Conservation (phyloP, 2,329 filamentous ascomycete species). For the Basipetospora chlamydospora region DNA sequence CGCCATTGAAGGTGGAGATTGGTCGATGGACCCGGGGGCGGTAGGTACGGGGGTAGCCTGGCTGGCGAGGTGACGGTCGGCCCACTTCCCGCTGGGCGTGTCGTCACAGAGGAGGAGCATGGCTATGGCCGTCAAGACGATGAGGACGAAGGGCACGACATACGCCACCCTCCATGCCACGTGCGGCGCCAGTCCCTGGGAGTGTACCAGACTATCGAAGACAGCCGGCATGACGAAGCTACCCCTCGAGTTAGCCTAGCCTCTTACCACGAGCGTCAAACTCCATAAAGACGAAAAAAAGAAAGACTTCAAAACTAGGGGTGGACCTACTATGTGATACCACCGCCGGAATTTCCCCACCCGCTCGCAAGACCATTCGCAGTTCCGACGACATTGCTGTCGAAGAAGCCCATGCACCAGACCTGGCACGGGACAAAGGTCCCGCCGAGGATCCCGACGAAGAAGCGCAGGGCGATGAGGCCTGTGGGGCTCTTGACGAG, state of each 20-base stretch:
- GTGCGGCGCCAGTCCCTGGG: slow-evolving; percentile 45
- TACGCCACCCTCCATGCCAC: slow-evolving; percentile 76
- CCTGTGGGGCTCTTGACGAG: slow-evolving; percentile 50
- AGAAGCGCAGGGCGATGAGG: slow-evolving; percentile 63
- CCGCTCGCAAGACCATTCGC: slow-evolving; percentile 77
- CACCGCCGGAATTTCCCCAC: slow-evolving; percentile 76
- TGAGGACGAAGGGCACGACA: slow-evolving; percentile 67
- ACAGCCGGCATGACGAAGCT: slow-evolving; percentile 44
- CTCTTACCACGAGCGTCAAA: no score
- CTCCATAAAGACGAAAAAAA: no score
- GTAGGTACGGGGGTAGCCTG: neutral
- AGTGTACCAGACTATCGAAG: slow-evolving; percentile 56
- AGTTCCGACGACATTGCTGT: slow-evolving; percentile 81
- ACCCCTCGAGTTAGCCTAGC: no score
- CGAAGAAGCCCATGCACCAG: slow-evolving; percentile 85
- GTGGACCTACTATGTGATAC: slow-evolving; percentile 42
- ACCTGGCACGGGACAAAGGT: slow-evolving; percentile 80
- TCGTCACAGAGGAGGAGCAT: slow-evolving; percentile 67
- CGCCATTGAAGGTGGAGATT: no score
- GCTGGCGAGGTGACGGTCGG: slow-evolving; percentile 27
- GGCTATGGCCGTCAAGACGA: slow-evolving; percentile 40
- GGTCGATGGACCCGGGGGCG: neutral
- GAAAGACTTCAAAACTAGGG: neutral
- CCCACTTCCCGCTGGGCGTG: slow-evolving; percentile 71
- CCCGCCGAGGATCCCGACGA: slow-evolving; percentile 65